Percentiles rank a stretch among this genome's conserved stretches.
Conservation (phyloP, 306 rosid genomes). For the Begonia loranthoides region DNA sequence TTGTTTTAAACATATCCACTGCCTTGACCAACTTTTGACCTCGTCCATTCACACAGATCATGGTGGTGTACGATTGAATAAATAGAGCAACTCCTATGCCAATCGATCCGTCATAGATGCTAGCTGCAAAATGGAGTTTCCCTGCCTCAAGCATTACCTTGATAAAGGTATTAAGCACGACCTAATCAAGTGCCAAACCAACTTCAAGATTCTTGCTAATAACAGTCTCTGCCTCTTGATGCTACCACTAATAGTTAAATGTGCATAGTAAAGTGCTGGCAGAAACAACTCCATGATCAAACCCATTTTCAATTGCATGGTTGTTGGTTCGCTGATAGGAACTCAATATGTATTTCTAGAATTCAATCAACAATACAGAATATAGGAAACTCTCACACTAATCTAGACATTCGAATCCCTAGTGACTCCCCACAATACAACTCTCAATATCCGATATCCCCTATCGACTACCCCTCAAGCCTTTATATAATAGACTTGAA, state of each 20-base stretch:
- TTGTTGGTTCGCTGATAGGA: no score
- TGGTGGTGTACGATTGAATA: constrained; percentile 75
- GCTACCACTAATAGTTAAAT: constrained; percentile 62
- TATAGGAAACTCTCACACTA: no score
- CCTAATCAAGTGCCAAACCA: constrained; percentile 59
- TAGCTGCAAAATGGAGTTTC: constrained; percentile 55
- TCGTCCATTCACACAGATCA: constrained; percentile 89
- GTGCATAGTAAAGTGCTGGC: constrained; percentile 67
- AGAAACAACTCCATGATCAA: constrained; percentile 56
- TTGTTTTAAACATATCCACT: constrained; percentile 56
- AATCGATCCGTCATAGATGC: constrained; percentile 55
- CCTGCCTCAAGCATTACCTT: constrained; percentile 87
- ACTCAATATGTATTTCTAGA: no score
- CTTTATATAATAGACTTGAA: no score
- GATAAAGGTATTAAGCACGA: constrained; percentile 84
- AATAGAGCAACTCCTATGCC: constrained; percentile 51
- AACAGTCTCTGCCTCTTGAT: constrained; percentile 59
- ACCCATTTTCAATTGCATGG: constrained; percentile 38
- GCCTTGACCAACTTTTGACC: constrained; percentile 69
- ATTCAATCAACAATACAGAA: no score
- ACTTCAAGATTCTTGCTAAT: constrained; percentile 40
- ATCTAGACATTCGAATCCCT: no score
- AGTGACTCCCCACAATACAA: no score
- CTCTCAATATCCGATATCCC: no score
- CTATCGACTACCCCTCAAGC: no score